Base-by-base conservation (phyloP, 805 yeast genomes). In the Kluyveromyces starmeri region DNA sequence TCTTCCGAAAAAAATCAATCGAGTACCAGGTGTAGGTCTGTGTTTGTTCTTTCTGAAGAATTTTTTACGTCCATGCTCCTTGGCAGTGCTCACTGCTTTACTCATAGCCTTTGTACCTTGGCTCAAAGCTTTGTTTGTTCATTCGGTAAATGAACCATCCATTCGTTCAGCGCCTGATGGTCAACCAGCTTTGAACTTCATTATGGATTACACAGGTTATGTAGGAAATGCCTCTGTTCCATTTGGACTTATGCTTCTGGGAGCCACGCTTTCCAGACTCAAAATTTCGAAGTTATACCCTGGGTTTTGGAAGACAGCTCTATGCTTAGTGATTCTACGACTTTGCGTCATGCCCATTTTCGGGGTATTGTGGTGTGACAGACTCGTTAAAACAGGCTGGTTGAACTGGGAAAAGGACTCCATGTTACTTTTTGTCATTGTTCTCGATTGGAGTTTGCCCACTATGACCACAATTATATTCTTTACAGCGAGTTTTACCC, bases 161-260 rank as follows among this genome's bases (percentile, higher is more conserved):
- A 65, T 88, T 14, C 78, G 72, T 1, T 53, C 68, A 36, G 97
- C 97, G 0, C 98, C 98, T 0, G 98, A 89, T 58, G 65, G 67
- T 1, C 67, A 67, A 40, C 96, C 98, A 0, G 88, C 95, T 4
- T 64, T 89, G 27, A 82, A 88, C 11, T 89, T 89, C 44, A 44
- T 89, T 4, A 82, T 89, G 73, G 96, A 89, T 52, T 75, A 76
- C 40, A 65, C 88, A 2, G 53, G 71, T 7, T 92, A 88, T 52
- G 62, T 92, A 4, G 95, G 95, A 0, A 75, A 77, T 3, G 95
- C 96, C 0, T 77, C 84, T 27, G 97, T 89, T 21, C 97, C 96
- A 2, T 62, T 85, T 36, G 98, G 97, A 4, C 65, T 89, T 39
- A 55, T 85, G 33, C 54, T 92, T 32, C 58, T 92, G 17, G 98